Percentiles rank a stretch among this genome's conserved stretches.
Conservation (phyloP, 257 asterid genomes). For the Gardenia jasminoides region DNA sequence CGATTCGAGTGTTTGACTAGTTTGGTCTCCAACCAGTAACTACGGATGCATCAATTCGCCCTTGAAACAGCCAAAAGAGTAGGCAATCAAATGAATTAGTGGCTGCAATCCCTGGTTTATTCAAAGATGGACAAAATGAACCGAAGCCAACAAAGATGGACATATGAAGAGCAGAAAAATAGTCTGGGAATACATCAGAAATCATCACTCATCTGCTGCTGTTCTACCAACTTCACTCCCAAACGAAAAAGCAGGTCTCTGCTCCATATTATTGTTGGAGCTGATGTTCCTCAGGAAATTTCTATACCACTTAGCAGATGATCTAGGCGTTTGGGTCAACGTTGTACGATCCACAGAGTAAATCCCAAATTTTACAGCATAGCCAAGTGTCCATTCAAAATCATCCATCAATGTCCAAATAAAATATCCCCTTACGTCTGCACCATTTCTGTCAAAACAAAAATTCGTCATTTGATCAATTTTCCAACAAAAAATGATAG, state of each 20-base stretch:
- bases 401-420: conserved; percentile 82
- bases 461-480: neutral
- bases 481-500: no score
- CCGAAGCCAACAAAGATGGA: no score
- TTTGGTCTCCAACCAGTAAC: no score
- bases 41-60: no score
- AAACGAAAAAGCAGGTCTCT: neutral
- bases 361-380: conserved; percentile 47
- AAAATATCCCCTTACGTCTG: conserved; percentile 70
- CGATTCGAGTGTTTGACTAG: no score
- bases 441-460: conserved; percentile 45
- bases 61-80: no score
- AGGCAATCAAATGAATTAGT: no score
- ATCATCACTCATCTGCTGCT: neutral
- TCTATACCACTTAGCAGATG: conserved; percentile 63
- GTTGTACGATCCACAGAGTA: conserved; percentile 42
- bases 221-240: neutral
- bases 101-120: no score
- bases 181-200: neutral
- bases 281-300: conserved; percentile 44
- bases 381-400: conserved; percentile 67
- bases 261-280: neutral
- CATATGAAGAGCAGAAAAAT: neutral
- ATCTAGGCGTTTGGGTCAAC: conserved; percentile 52
- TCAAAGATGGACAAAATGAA: no score